Evolutionary conservation across 2,329 filamentous ascomycete species (phyloP), one percentile per base, ranked within the genome.

Genomic region (Huntiella decipiens): DNA sequence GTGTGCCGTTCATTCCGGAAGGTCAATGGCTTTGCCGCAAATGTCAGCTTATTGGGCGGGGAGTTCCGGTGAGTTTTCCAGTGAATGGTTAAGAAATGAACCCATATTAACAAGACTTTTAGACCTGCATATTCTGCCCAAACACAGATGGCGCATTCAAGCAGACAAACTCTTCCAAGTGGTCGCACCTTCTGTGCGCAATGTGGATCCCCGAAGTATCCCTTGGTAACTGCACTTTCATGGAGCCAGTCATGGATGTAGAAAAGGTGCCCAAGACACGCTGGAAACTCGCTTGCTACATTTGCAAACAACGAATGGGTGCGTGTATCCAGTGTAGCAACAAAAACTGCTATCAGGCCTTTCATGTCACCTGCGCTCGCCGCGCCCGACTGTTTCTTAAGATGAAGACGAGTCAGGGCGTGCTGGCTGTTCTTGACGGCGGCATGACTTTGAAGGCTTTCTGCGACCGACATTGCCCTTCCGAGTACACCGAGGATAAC

Each of bases 191-290:
- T 8, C 74, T 98, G 6, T 98, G 91, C 58, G 85, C 91, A 31
- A 91, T 96, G 66, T 98, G 91, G 91, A 95, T 98, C 55, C 91
- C 91, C 0, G 91, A 98, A 63, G 85, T 96, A 5, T 88, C 84
- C 3, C 74, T 98, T 43, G 91, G 87, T 11, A 98, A 98, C 57
- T 82, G 85, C 51, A 94, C 87, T 5, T 91, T 96, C 58, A 95
- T 96, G 84, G 91, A 98, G 57, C 91, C 91, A 0, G 86, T 98
- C 43, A 92, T 91, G 68, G 91, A 96, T 54, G 84, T 98, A 33
- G 91, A 98, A 59, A 95, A 95, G 61, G 88, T 98, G 3, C 91
- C 91, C 1, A 91, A 86, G 58, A 87, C 79, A 51, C 74, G 91
- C 51, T 98, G 91, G 91, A 92, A 83, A 60, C 66, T 95, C 57